Conservation (phyloP, 768 basidiomycete genomes). For the Collybiopsis luxurians region DNA sequence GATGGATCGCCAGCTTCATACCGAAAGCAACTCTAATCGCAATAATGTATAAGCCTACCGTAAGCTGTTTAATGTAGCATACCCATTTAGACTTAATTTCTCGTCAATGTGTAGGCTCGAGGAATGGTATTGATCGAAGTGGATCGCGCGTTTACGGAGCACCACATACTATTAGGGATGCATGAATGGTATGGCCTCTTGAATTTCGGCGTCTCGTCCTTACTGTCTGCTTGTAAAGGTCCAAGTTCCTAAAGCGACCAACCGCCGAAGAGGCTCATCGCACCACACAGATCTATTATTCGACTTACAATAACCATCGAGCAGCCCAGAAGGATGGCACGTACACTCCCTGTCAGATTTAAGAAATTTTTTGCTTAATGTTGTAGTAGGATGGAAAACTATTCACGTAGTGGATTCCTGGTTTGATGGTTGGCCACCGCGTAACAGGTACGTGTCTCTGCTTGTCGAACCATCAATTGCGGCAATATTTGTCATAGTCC, state of each 20-base stretch:
- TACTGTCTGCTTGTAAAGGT: neutral
- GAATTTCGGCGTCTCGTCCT: neutral
- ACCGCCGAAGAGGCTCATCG: neutral
- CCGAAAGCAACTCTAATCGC: neutral
- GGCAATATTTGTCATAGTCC: neutral
- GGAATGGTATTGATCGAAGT: constrained; percentile 5
- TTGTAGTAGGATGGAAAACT: constrained; percentile 2
- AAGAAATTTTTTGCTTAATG: neutral
- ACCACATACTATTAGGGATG: neutral
- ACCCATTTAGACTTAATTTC: neutral
- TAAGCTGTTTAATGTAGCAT: neutral
- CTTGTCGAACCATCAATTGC: neutral
- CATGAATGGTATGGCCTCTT: neutral
- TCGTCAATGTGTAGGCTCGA: neutral
- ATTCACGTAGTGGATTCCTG: neutral
- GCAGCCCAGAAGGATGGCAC: constrained; percentile 5
- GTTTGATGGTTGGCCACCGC: neutral
- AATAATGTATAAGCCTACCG: constrained; percentile 1
- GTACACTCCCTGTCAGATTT: neutral
- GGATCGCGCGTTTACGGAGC: neutral
- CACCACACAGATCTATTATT: neutral
- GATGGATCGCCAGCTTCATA: constrained; percentile 1
- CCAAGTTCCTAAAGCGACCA: neutral
- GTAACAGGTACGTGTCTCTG: neutral
- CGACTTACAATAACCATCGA: neutral